Evolutionary conservation across 1,139 yeast genomes (phyloP), one percentile per base, ranked within the genome.

Genomic region (Yamadazyma spencermartinsiae): DNA sequence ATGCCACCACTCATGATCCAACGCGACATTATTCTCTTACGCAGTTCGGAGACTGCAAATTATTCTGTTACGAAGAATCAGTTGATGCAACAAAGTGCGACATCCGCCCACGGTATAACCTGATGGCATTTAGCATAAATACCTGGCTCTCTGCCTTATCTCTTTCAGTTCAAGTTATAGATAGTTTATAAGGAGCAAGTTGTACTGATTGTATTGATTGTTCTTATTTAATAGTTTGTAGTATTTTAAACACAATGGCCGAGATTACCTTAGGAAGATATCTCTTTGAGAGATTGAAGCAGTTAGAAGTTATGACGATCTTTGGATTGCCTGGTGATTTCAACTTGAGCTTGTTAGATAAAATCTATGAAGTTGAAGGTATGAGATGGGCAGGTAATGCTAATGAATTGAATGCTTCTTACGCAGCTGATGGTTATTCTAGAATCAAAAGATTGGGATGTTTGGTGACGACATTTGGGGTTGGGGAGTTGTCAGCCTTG

Each of bases 281-380:
- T 49, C 64, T 70, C 45, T 69, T 69, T 40, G 75, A 69, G 53
- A 61, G 76, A 54, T 60, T 70, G 45, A 57, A 57, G 50, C 75
- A 70, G 54, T 58, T 68, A 38, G 54, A 61, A 31, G 71, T 69
- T 36, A 56, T 56, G 37, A 66, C 74, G 41, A 60, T 70, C 37
- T 70, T 69, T 45, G 74, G 74, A 5, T 60, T 68, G 30, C 72
- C 74, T 4, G 72, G 73, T 9, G 73, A 68, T 48, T 68, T 64
- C 57, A 67, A 67, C 51, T 57, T 64, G 37, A 49, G 64, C 3
- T 55, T 68, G 29, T 58, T 67, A 41, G 72, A 68, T 46, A 63
- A 63, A 46, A 54, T 68, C 31, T 65, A 67, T 43, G 72, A 67
- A 39, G 69, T 66, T 19, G 65, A 56, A 14, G 62, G 61, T 8